Evolutionary conservation across 768 basidiomycete species (phyloP), one percentile per base, ranked within the genome.

Genomic region (Xerocomellus chrysenteron): DNA sequence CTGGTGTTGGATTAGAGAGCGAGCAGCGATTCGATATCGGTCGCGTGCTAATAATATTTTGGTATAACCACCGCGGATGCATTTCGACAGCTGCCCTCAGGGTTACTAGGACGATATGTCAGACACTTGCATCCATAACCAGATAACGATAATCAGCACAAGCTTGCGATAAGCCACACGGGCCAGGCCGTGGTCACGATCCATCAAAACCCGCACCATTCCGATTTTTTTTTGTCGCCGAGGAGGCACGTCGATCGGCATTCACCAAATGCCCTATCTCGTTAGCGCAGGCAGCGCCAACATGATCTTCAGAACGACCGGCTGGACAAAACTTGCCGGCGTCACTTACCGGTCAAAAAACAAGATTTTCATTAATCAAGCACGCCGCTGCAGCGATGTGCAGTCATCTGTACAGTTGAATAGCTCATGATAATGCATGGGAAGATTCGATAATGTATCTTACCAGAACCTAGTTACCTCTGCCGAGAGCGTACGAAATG

Each of bases 311-410:
- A 51, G 36, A 52, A 30, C 30, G 24, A 44, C 39, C 48, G 58
- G 24, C 33, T 30, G 17, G 13, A 43, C 32, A 49, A 36, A 19
- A 40, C 21, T 3, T 11, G 24, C 28, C 16, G 49, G 30, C 21
- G 19, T 30, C 36, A 52, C 45, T 40, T 12, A 44, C 47, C 14
- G 32, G 39, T n/a, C 41, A 16, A 32, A 33, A 37, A 36, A 17
- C 24, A 21, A 14, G 50, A 55, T 43, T 19, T 59, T 56, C 57
- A 65, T 65, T 62, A 46, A 65, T 51, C 45, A 50, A 36, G 21
- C 33, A 36, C 16, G 2, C 19, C 11, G 19, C n/a, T 53, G 40
- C 53, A 24, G 46, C 55, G 52, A 50, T 9, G 16, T 16, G 26
- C 21, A 24, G 8, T 10, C 32, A 11, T 10, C 11, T 32, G 10